Evolutionary conservation across 257 asterid genomes (phyloP).

Genomic region (Solanum habrochaites): DNA sequence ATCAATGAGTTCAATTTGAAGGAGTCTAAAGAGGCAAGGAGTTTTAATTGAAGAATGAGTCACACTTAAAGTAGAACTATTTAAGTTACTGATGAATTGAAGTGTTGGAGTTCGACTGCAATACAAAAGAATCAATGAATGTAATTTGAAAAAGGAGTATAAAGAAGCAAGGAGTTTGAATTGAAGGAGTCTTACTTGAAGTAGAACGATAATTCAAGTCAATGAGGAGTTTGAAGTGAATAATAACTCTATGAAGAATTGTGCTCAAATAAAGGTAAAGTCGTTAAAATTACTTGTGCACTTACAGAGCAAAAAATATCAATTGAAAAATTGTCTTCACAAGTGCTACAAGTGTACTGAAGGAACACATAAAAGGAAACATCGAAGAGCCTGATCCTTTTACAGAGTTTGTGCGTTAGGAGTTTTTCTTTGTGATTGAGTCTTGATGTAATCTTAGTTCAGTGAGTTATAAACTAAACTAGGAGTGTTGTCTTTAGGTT

Average conservation of each 20-base stretch:
- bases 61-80: background rate
- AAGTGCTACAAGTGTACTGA: background rate
- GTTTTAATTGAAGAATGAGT: background rate
- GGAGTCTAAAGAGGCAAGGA: background rate
- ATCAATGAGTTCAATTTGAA: background rate
- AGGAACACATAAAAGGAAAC: background rate
- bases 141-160: background rate
- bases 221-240: background rate
- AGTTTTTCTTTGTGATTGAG: background rate
- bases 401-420: background rate
- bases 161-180: background rate
- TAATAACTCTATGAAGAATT: background rate
- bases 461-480: background rate
- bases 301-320: background rate
- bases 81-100: background rate
- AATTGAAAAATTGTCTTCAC: background rate
- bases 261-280: background rate
- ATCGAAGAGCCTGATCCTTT: background rate
- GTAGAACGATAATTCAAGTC: background rate
- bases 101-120: background rate
- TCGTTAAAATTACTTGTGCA: background rate
- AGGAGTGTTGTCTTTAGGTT: background rate
- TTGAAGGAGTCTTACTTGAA: background rate
- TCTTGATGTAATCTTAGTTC: background rate
- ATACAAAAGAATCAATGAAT: background rate